These are phyloP conservation scores for Ustilago esculenta DNA, from an alignment of 1,284 basidiomycete species.

Conservation along the genomic window DNA sequence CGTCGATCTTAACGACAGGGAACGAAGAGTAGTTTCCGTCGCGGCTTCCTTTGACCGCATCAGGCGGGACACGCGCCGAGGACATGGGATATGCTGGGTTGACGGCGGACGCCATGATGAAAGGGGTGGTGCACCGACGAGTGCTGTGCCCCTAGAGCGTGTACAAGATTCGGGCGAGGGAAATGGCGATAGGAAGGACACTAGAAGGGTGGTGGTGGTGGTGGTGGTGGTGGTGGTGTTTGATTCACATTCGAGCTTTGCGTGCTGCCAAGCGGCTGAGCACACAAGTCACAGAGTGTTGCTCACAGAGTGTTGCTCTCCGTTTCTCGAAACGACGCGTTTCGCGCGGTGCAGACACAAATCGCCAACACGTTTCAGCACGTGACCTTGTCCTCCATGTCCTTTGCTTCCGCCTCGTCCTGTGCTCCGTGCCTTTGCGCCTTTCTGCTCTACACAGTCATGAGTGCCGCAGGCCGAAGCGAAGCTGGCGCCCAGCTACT, in stretches of 20 bases:
- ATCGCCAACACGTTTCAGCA: conserved; percentile 11
- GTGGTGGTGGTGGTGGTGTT: conserved; percentile 1
- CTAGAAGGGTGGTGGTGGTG: too few relatives aligned
- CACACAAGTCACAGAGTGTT: too few relatives aligned
- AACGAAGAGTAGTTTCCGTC: conserved; percentile 62
- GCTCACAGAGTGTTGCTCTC: conserved; percentile 42
- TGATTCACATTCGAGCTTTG: neutral
- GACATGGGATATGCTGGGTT: conserved; percentile 37
- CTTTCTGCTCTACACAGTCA: too few relatives aligned
- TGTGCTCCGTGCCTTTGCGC: too few relatives aligned
- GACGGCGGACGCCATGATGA: conserved; percentile 37
- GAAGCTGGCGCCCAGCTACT: too few relatives aligned
- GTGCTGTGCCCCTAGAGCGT: neutral
- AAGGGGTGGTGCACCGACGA: neutral
- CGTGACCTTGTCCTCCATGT: conserved; percentile 40
- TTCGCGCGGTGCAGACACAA: conserved; percentile 19
- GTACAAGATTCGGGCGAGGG: too few relatives aligned
- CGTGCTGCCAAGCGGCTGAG: neutral
- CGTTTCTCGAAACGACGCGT: conserved; percentile 25
- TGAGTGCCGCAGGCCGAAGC: too few relatives aligned
- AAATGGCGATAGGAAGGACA: too few relatives aligned
- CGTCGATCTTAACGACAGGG: conserved; percentile 55
- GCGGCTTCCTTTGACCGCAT: conserved; percentile 35
- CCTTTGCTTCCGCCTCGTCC: too few relatives aligned
- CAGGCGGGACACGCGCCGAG: conserved; percentile 37